phyloP scores from a whole-genome alignment of 441 rosid species.

The Breynia disticha region DNA sequence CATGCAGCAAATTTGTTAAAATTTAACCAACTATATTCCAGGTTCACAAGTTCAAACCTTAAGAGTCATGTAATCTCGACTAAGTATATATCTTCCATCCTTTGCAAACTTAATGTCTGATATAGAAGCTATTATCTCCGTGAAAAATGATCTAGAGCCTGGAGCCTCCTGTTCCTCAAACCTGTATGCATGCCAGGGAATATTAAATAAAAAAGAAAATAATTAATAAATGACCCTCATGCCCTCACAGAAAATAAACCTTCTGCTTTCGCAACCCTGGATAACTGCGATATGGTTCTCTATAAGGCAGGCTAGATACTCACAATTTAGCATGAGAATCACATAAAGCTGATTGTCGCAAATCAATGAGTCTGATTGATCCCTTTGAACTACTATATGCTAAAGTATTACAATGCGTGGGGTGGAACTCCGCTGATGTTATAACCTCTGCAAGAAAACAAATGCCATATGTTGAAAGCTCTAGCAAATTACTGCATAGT shows the following conservation, averaged over 20 bases:
- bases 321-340: constrained; percentile 49
- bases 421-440: constrained; percentile 92
- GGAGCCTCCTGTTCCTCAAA: constrained; percentile 86
- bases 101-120: constrained; percentile 83
- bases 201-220: neutral
- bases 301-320: constrained; percentile 16
- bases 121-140: constrained; percentile 94
- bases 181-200: constrained; percentile 26
- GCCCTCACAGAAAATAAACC: no score
- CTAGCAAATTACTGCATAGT: neutral
- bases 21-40: neutral
- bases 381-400: constrained; percentile 91
- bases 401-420: constrained; percentile 67
- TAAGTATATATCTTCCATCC: constrained; percentile 80
- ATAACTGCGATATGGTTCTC: neutral
- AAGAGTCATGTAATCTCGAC: constrained; percentile 97
- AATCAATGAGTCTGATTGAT: constrained; percentile 73
- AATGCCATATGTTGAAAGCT: constrained; percentile 3
- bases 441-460: constrained; percentile 65
- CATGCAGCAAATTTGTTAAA: constrained; percentile 2
- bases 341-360: constrained; percentile 85
- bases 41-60: constrained; percentile 40
- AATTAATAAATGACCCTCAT: neutral
- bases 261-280: neutral
- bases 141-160: constrained; percentile 78